Conservation (phyloP, 345 rosid species). For the Rhodomyrtus tomentosa region DNA sequence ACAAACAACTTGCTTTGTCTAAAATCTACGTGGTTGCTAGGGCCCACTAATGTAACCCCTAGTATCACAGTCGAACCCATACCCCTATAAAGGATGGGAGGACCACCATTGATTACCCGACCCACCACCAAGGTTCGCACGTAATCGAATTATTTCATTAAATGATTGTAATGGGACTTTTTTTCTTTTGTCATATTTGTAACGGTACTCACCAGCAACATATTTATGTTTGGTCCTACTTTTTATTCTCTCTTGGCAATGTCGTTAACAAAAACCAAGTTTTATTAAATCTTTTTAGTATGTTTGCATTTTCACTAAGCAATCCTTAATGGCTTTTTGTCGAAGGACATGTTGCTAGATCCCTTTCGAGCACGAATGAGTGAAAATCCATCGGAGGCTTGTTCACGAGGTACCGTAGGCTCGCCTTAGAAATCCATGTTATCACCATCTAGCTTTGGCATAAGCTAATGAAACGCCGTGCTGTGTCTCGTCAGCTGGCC, state of each 20-base stretch:
- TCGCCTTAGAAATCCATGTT: neutral
- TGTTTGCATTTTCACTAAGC: neutral
- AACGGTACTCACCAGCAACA: neutral
- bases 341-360: neutral
- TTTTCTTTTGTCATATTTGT: too few species aligned
- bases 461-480: neutral
- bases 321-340: neutral
- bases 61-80: neutral
- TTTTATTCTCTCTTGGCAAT: neutral
- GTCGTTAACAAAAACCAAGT: neutral
- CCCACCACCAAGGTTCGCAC: neutral
- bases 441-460: too few species aligned
- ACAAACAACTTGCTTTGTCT: neutral
- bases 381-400: neutral
- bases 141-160: neutral
- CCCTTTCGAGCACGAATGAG: neutral
- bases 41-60: neutral
- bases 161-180: neutral
- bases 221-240: too few species aligned
- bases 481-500: neutral
- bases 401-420: neutral
- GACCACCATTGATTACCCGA: neutral
- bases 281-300: neutral
- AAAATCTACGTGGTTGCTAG: neutral
- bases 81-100: neutral